Evolutionary conservation across 2,329 filamentous ascomycete genomes (phyloP).

Genomic region (Fusarium sacchari): DNA sequence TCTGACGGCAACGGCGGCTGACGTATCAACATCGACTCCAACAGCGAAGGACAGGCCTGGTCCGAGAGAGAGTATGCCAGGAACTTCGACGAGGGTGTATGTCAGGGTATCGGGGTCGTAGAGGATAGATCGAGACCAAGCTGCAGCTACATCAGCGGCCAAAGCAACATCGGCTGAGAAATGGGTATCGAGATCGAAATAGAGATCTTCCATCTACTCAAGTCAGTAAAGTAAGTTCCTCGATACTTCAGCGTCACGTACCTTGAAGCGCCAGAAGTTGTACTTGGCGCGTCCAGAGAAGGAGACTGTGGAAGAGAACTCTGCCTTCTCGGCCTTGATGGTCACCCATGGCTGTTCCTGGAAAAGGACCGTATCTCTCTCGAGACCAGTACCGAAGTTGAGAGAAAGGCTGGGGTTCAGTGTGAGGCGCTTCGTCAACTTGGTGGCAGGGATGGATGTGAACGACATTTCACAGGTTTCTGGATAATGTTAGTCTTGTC

Average conservation of each 20-base stretch:
- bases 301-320: conserved; percentile 10
- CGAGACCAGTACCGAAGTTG: neutral
- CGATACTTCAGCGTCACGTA: accelerated
- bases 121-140: conserved; percentile 6
- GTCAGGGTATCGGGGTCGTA: conserved; percentile 9
- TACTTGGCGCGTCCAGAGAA: conserved; percentile 11
- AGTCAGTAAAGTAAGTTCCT: neutral
- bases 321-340: conserved; percentile 11
- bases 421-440: neutral
- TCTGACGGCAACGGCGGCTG: neutral
- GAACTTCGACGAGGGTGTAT: neutral
- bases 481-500: neutral
- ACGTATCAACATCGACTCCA: conserved; percentile 1
- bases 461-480: conserved; percentile 22
- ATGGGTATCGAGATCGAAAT: conserved; percentile 11
- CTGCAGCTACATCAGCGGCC: conserved; percentile 7
- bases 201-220: conserved; percentile 6
- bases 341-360: conserved; percentile 13
- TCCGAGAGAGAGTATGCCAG: conserved; percentile 1
- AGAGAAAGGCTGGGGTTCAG: conserved; percentile 3
- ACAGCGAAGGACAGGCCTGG: conserved; percentile 6
- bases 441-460: conserved; percentile 5
- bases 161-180: conserved; percentile 1
- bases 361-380: neutral
- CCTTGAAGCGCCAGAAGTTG: conserved; percentile 19